These are phyloP conservation scores for Babesia ovata DNA, from an alignment of 169 alveolate genomes.

Conservation along the genomic window DNA sequence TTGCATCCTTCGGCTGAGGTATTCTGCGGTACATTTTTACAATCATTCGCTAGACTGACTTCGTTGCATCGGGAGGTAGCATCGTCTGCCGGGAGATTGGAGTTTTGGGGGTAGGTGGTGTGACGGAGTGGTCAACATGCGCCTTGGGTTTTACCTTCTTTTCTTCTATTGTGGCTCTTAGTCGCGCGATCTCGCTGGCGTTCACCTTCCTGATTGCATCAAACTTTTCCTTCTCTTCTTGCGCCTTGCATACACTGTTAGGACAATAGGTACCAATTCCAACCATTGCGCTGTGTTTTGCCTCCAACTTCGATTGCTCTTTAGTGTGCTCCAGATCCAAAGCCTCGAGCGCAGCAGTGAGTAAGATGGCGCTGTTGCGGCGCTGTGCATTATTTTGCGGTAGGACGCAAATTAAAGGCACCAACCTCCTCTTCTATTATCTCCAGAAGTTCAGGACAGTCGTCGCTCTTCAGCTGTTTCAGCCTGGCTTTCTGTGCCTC, in stretches of 20 bases:
- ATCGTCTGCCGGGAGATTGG: neutral
- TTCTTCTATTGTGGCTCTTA: conserved; percentile 2
- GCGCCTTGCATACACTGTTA: neutral
- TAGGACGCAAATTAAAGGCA: neutral
- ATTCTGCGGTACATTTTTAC: neutral
- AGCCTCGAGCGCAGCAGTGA: conserved; percentile 29
- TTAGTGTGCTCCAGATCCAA: conserved; percentile 11
- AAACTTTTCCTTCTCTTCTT: conserved; percentile 22
- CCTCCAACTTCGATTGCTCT: conserved; percentile 17
- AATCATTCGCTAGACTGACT: neutral
- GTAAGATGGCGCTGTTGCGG: conserved; percentile 17
- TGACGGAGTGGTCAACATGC: neutral
- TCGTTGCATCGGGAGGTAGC: conserved; percentile 9
- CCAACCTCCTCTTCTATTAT: conserved; percentile 38
- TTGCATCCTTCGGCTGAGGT: conserved; percentile 2
- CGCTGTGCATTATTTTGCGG: neutral
- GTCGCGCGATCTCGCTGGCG: conserved; percentile 20
- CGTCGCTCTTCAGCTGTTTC: conserved; percentile 22
- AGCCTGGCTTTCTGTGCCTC: conserved; percentile 9
- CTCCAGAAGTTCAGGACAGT: conserved; percentile 15
- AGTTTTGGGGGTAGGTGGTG: neutral
- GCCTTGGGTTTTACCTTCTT: neutral
- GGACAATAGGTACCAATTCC: neutral
- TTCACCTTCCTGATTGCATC: conserved; percentile 23
- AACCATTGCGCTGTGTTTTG: conserved; percentile 13